A percentile compares a stretch with the other conserved stretches of the same genome.
Conservation (phyloP, 176 grass and related monocot species). For the Juncus effusus region DNA sequence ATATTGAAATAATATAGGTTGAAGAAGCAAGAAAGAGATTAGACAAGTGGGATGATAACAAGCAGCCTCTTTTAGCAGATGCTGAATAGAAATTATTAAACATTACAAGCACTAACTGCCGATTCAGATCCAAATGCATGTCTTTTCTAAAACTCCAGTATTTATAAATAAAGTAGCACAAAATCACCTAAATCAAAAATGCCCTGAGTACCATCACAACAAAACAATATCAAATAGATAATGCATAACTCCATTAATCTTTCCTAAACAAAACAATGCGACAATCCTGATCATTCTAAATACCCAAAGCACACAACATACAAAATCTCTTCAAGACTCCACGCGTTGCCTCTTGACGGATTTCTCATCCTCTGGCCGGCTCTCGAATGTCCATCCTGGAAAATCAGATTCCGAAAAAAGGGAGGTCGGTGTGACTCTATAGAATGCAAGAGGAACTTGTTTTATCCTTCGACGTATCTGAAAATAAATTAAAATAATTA, state of each 20-base stretch:
- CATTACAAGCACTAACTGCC: too few species aligned
- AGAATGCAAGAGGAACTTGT: conserved; percentile 94
- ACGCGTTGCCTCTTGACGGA: conserved; percentile 38
- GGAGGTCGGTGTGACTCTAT: conserved; percentile 57
- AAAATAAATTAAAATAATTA: conserved; percentile 19
- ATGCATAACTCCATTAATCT: too few species aligned
- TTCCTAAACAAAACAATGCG: too few species aligned
- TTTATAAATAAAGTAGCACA: too few species aligned
- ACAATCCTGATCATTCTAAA: too few species aligned
- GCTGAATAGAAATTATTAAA: conserved; percentile 6
- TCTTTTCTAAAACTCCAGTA: too few species aligned
- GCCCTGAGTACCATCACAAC: too few species aligned
- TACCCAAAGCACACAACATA: too few species aligned
- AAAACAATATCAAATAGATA: too few species aligned
- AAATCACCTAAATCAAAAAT: too few species aligned
- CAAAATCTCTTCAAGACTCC: conserved; percentile 25
- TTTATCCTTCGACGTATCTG: conserved; percentile 80
- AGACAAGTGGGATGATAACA: conserved; percentile 52
- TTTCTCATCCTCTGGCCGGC: conserved; percentile 18
- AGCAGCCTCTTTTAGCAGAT: conserved; percentile 47
- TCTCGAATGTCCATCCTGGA: conserved; percentile 68
- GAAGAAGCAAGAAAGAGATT: conserved; percentile 54
- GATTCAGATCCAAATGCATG: too few species aligned
- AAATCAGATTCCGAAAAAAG: conserved; percentile 74
- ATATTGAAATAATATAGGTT: conserved; percentile 39